Evolutionary conservation across 805 yeast genomes (phyloP).

Genomic region (Saccharomyces jurei): DNA sequence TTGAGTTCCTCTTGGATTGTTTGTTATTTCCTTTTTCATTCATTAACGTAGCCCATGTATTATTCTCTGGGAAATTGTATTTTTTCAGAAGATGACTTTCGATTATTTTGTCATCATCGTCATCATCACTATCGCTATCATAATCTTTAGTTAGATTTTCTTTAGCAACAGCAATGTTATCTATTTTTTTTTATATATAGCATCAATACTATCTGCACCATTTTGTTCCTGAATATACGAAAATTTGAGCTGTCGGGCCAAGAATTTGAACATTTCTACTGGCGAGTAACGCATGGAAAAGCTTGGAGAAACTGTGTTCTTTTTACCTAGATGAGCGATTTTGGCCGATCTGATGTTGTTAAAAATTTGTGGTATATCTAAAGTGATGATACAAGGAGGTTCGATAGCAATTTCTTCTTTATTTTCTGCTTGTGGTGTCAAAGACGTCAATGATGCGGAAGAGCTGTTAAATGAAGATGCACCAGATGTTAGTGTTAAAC

Average conservation of each 20-base stretch:
- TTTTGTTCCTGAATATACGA: conserved; percentile 19
- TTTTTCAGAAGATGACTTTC: conserved; percentile 16
- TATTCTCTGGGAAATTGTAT: conserved; percentile 26
- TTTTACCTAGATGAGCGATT: conserved; percentile 8
- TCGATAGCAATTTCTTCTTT: neutral
- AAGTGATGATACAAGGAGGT: conserved; percentile 21
- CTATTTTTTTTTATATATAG: neutral
- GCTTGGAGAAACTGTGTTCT: conserved; percentile 5
- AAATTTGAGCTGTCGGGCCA: conserved; percentile 28
- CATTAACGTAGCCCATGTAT: conserved; percentile 28
- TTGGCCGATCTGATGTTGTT: conserved; percentile 22
- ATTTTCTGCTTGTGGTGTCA: conserved; percentile 2
- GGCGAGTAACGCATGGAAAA: conserved; percentile 24
- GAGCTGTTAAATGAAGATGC: conserved; percentile 5
- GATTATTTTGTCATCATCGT: conserved; percentile 9
- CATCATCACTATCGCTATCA: conserved; percentile 10
- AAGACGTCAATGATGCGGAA: conserved; percentile 9
- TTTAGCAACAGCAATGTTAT: conserved; percentile 14
- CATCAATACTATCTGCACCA: conserved; percentile 7
- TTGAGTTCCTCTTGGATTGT: conserved; percentile 2
- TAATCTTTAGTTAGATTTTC: conserved; percentile 4
- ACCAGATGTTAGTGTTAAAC: conserved; percentile 4
- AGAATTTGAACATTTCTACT: conserved; percentile 26
- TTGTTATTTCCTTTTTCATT: conserved; percentile 10
- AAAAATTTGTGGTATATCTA: conserved; percentile 26